Evolutionary conservation across 768 basidiomycete genomes (phyloP).

Genomic region (Termitomyces sp.): DNA sequence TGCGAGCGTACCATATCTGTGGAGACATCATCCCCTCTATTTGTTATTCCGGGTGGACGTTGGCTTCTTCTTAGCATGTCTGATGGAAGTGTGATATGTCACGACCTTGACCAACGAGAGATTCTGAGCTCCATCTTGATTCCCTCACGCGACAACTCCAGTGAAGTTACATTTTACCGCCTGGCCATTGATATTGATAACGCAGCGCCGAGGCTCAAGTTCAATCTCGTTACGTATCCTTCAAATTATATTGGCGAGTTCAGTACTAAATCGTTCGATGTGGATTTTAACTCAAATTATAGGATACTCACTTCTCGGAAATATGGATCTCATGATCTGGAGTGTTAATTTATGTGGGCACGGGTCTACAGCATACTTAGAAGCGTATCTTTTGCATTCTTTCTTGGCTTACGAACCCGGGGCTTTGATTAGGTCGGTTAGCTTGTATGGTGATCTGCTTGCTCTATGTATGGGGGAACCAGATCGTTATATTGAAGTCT

Average conservation of each 20-base stretch:
- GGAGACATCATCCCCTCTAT: background rate
- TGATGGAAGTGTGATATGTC: background rate
- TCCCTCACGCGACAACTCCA: background rate
- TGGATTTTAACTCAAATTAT: background rate
- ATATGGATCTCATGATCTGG: background rate
- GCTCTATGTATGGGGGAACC: background rate
- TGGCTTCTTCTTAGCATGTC: background rate
- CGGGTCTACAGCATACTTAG: background rate
- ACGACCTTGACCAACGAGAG: background rate
- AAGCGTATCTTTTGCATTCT: background rate
- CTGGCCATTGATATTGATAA: background rate
- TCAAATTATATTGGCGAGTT: background rate
- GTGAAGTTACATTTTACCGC: background rate
- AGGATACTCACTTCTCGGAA: background rate
- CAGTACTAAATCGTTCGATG: too few relatives aligned
- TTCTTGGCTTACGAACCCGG: background rate
- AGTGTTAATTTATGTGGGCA: background rate
- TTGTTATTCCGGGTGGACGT: background rate
- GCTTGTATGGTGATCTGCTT: background rate
- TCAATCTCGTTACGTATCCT: background rate
- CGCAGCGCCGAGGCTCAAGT: background rate
- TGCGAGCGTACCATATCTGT: background rate
- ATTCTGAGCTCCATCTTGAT: background rate
- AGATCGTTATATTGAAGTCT: background rate
- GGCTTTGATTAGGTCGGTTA: background rate